Percentiles rank a stretch among this genome's conserved stretches.
Evolutionary conservation across 371 early-diverging fungal species (phyloP).

Genomic region (Amoeboaphelidium protococcarum): DNA sequence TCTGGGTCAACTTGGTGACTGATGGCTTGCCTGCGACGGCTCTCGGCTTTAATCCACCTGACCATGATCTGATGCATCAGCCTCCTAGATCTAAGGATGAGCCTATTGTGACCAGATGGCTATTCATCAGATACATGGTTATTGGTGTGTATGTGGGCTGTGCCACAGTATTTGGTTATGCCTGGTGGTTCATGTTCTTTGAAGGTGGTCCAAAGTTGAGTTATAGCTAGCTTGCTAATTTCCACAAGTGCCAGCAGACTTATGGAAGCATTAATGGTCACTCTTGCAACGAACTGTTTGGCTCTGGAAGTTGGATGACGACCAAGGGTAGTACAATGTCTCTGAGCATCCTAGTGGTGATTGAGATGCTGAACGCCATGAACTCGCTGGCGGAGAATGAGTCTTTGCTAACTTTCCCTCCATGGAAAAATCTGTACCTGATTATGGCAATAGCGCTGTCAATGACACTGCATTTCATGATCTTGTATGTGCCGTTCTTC

Average conservation of each 20-base stretch:
- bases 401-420: constrained; percentile 55
- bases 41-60: constrained; percentile 87
- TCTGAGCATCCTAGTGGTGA: constrained; percentile 72
- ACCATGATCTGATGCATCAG: constrained; percentile 70
- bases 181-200: constrained; percentile 92
- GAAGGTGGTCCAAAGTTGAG: constrained; percentile 52
- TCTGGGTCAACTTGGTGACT: constrained; percentile 95
- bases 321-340: constrained; percentile 80
- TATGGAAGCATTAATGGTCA: not conserved
- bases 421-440: constrained; percentile 70
- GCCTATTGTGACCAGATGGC: constrained; percentile 70
- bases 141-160: constrained; percentile 74
- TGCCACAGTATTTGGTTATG: constrained; percentile 84
- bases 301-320: constrained; percentile 25
- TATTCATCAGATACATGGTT: constrained; percentile 76
- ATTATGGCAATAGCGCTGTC: constrained; percentile 52
- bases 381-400: constrained; percentile 77
- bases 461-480: constrained; percentile 76
- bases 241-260: not conserved
- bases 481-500: constrained; percentile 63
- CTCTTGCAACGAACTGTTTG: constrained; percentile 32
- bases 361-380: constrained; percentile 93
- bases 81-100: constrained; percentile 63
- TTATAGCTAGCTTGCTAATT: constrained; percentile 38
- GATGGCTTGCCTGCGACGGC: constrained; percentile 93